Base-by-base conservation (phyloP, 2,329 filamentous ascomycete genomes). In the Penicillium hesseltinei region DNA sequence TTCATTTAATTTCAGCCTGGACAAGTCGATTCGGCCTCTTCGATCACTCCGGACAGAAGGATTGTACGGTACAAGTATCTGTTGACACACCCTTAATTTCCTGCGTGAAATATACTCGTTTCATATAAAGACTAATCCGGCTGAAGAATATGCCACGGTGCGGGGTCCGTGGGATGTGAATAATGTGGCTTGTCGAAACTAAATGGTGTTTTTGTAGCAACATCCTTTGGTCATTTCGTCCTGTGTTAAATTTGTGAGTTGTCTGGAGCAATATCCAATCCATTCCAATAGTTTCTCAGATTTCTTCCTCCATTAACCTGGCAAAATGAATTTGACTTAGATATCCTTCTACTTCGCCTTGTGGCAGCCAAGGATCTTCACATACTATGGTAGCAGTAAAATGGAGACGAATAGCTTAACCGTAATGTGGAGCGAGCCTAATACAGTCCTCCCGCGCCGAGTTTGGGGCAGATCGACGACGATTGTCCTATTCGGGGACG, bases 401-500 rank as follows among this genome's bases (percentile, higher is more conserved):
- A 3, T 13, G 5, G 8, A 25, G n/a, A 13, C 9, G 19, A 33
- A 33, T 21, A 17, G n/a, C 29, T 19, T 54, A 23, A 33, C 15
- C 27, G 6, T 17, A 54, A 39, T 9, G 15, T 27, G 15, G 19
- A 17, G 15, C 29, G 7, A 27, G 9, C 23, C 36, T 35, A 40
- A 46, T 21, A 29, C 43, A 5, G 19, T 27, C 13, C 36, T 54
- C 48, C 54, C 54, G 54, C 49, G 49, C 19, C 38, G 15, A 39
- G 27, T 45, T 15, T 25, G 38, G 45, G 35, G 46, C 54, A 27
- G 61, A 62, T 62, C 61, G 51, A 54, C 59, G 10, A 29, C 4
- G 19, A 35, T 4, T n/a, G 15, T 54, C 61, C 54, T 48, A 15
- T 61, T 57, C 50, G 51, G 61, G 47, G 59, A 45, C 61, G 59